These are phyloP conservation scores for Eucalyptus caleyi DNA, from an alignment of 345 rosid species.

Conservation along the genomic window DNA sequence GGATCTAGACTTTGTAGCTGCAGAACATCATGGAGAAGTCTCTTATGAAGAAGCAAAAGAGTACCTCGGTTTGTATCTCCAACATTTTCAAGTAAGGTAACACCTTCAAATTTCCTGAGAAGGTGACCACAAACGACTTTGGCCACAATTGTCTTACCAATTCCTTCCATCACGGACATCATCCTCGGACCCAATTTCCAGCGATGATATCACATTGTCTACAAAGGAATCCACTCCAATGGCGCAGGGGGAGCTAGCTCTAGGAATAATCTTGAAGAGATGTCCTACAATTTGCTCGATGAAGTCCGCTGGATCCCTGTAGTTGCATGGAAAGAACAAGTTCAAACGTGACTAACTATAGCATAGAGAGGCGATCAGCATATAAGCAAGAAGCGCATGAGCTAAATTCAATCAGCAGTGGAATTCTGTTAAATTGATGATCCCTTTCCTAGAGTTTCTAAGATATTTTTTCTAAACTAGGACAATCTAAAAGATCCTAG, in stretches of 20 bases:
- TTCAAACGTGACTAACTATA: too few relatives aligned
- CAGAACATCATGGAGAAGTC: background rate
- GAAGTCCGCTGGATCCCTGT: background rate
- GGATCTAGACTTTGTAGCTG: too few relatives aligned
- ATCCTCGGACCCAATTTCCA: background rate
- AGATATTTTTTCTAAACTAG: too few relatives aligned
- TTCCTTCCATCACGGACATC: background rate
- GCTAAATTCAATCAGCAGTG: background rate
- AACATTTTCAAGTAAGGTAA: background rate
- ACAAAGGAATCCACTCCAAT: background rate
- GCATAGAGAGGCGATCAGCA: background rate
- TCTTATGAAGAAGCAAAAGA: background rate
- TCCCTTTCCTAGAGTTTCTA: too few relatives aligned
- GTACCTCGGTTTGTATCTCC: background rate
- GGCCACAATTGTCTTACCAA: background rate
- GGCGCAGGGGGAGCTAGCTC: background rate
- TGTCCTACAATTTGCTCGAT: background rate
- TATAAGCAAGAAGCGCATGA: background rate
- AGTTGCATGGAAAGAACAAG: background rate
- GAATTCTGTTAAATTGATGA: too few relatives aligned
- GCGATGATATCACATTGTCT: background rate
- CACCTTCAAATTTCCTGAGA: background rate
- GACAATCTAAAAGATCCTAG: too few relatives aligned
- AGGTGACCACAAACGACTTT: background rate
- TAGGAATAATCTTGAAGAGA: background rate